These are phyloP conservation scores for Venturia aucupariae DNA, from an alignment of 2,329 filamentous ascomycete species.

Conservation along the genomic window DNA sequence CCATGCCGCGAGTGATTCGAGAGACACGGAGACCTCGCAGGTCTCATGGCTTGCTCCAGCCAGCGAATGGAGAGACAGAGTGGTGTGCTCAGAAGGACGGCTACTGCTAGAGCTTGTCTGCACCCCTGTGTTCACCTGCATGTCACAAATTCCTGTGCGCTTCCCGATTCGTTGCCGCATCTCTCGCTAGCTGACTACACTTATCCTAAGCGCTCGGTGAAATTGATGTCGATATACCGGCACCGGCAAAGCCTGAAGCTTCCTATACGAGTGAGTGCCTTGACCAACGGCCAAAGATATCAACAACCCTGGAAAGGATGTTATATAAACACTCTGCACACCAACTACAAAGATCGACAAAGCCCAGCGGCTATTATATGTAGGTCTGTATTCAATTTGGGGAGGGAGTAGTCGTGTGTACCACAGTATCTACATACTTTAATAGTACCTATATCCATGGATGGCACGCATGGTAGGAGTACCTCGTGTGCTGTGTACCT, in stretches of 20 bases:
- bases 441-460: too few species aligned
- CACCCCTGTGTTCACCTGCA: not conserved
- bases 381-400: too few species aligned
- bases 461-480: too few species aligned
- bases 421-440: not conserved
- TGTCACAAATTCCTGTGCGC: not conserved
- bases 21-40: slow-evolving; percentile 1
- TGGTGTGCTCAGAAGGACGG: not conserved
- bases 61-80: not conserved
- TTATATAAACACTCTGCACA: not conserved
- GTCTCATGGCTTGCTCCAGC: not conserved
- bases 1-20: not conserved
- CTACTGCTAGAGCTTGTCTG: slow-evolving; percentile 3
- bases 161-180: not conserved
- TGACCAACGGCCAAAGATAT: too few species aligned
- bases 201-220: not conserved
- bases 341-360: not conserved
- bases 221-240: not conserved
- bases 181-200: not conserved
- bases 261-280: not conserved
- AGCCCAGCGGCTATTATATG: not conserved
- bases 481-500: too few species aligned
- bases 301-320: not conserved
- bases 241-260: not conserved
- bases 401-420: too few species aligned